Base-by-base conservation (phyloP, 2,329 filamentous ascomycete genomes). In the Aspergillus ibericus region DNA sequence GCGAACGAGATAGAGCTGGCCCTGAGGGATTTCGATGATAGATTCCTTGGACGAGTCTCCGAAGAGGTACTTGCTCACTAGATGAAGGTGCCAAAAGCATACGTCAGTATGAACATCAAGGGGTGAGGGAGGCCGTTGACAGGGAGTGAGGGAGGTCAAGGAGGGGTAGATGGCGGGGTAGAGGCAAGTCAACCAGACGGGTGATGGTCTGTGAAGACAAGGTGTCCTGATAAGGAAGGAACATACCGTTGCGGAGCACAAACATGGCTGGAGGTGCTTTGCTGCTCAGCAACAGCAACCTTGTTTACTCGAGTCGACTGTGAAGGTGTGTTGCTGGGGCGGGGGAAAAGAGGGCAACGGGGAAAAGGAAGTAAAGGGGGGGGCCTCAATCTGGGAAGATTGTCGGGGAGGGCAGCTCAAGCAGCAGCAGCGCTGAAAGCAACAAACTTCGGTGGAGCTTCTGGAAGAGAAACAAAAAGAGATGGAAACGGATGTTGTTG, bases 1-100 rank as follows among this genome's bases (percentile, higher is more conserved):
- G 69, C 95, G 91, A 68, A 99, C 95, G 66, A 99, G 89, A 77
- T 97, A 99, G 46, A 99, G 91, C 77, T 98, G 93, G 72, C 95
- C 95, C 77, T 98, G 92, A 15, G 93, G 88, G 44, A 99, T 88
- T 74, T 98, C 93, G 77, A 96, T 92, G 72, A 99, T 87, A 49
- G 92, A 90, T 80, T 98, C 93, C 76, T 97, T 93, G 74, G 87
- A 91, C 70, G 85, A 86, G 75, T 96, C 92, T 65, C 88, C 88
- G 75, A 98, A 98, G 73, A 98, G 87, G 71, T 95, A 88, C 79
- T 96, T 97, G 78, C 91, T 90, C 67, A 96, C 92, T 96, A 72
- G 58, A 48, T 42, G 5, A 38, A 56, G 32, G 55, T 25, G 16
- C 32, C 35, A 16, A 40, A 13, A 29, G 27, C 27, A 35, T 51